phyloP scores from a whole-genome alignment of 805 yeast species.

The Yarrowia porcina region DNA sequence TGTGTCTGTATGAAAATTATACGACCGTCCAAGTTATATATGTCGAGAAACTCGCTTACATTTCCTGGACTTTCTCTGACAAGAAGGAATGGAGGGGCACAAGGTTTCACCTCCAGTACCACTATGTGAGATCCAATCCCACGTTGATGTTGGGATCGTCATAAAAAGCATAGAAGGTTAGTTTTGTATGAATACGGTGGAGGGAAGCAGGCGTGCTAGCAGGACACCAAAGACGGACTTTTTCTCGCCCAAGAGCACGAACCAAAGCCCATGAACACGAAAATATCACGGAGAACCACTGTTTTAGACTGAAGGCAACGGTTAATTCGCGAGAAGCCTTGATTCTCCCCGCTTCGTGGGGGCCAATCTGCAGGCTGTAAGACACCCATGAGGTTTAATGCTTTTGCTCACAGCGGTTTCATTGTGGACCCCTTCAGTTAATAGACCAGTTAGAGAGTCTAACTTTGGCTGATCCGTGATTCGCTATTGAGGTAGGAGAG shows the following conservation, averaged over 20 bases:
- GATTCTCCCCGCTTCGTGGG: neutral
- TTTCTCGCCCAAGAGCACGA: neutral
- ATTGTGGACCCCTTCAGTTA: neutral
- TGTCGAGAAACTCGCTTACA: neutral
- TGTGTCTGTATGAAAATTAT: neutral
- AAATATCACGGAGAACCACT: neutral
- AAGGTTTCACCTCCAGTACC: neutral
- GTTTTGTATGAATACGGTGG: neutral
- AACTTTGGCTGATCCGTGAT: neutral
- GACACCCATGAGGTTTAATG: neutral
- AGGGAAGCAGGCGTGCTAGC: neutral
- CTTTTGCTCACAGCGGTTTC: neutral
- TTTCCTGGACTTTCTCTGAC: slow-evolving; percentile 1
- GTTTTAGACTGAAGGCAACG: neutral
- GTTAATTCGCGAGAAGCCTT: slow-evolving; percentile 2
- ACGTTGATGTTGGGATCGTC: neutral
- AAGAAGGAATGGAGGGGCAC: slow-evolving; percentile 5
- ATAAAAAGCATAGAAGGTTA: neutral
- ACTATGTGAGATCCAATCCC: neutral
- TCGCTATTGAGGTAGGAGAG: neutral
- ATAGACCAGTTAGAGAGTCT: neutral
- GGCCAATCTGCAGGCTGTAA: neutral
- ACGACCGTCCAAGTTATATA: neutral
- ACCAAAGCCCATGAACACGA: neutral
- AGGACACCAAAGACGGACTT: neutral